Base-by-base conservation (phyloP, 176 grass and related monocot species). In the Bonia amplexicaulis region DNA sequence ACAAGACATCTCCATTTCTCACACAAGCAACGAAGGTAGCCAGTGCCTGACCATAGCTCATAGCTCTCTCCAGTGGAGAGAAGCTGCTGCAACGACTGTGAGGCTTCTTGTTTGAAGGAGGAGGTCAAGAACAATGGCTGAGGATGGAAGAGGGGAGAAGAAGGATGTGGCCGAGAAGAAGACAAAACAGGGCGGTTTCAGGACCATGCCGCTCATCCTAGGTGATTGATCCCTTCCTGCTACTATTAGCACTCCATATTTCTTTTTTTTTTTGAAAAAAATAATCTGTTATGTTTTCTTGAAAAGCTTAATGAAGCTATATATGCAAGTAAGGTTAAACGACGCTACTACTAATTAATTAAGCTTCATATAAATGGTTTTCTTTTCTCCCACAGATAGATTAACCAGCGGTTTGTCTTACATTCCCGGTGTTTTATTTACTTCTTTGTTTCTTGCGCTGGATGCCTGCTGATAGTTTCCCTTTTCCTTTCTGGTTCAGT, bases 121-220 rank as follows among this genome's bases (percentile, higher is more conserved):
- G 16, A 48, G 9, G 27, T 58, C 8, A n/a, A 58, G 3, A 44
- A 17, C 76, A 81, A 92, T 92, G 87, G 85, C 77, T 0, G 91
- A 92, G 77, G 87, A 85, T 27, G 84, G 64, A 55, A 68, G 85
- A 69, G 67, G 33, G 5, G 49, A 79, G 31, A 17, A 71, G 72
- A 60, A 75, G 74, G 84, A 37, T 12, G 68, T 7, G 27, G 12
- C 13, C 6, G 46, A 1, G 66, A 75, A 61, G 85, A 31, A 60
- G 71, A 42, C 70, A 7, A 90, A 68, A 82, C 85, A 85, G 77
- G 94, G 92, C 22, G 94, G 94, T 69, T 90, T 94, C 69, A 94
- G 81, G 86, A 97, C 92, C 76, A 97, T 97, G 94, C 94, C 94
- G 81, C 94, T 97, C 76, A 94, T 97, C 74, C 85, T 97, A 49